These are phyloP conservation scores for Ganoderma resinaceum DNA, from an alignment of 1,284 basidiomycete species.

Conservation along the genomic window DNA sequence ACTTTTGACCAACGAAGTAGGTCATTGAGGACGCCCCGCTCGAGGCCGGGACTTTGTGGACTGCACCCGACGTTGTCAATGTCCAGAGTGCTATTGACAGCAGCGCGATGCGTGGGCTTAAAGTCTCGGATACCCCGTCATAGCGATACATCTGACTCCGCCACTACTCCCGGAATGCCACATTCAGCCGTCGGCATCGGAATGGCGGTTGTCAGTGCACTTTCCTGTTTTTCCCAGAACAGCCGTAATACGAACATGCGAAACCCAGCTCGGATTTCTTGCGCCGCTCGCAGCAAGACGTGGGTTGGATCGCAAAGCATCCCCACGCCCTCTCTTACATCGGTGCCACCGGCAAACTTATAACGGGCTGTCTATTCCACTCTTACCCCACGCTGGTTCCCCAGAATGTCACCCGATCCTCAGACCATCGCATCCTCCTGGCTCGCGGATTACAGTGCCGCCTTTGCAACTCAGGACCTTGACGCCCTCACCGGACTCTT, in stretches of 20 bases:
- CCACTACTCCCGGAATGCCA: neutral
- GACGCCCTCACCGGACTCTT: constrained; percentile 46
- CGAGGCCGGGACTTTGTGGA: too few relatives aligned
- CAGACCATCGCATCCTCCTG: constrained; percentile 49
- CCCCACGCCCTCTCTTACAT: neutral
- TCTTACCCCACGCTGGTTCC: neutral
- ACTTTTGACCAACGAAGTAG: too few relatives aligned
- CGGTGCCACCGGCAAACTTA: neutral
- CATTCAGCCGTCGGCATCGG: neutral
- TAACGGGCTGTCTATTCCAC: constrained; percentile 1
- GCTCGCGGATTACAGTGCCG: constrained; percentile 50
- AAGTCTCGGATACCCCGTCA: neutral
- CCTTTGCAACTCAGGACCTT: constrained; percentile 44
- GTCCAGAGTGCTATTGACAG: neutral
- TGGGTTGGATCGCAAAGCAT: neutral
- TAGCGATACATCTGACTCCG: neutral
- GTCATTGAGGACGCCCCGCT: too few relatives aligned
- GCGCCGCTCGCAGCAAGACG: neutral
- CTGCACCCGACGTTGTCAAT: neutral
- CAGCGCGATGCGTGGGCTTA: neutral
- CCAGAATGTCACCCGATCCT: constrained; percentile 18
- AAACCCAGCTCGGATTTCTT: neutral
- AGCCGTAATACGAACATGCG: neutral
- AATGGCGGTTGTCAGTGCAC: neutral
- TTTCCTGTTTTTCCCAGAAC: neutral